Evolutionary conservation across 2,329 filamentous ascomycete species (phyloP).

Genomic region (Erysiphe pulchra): DNA sequence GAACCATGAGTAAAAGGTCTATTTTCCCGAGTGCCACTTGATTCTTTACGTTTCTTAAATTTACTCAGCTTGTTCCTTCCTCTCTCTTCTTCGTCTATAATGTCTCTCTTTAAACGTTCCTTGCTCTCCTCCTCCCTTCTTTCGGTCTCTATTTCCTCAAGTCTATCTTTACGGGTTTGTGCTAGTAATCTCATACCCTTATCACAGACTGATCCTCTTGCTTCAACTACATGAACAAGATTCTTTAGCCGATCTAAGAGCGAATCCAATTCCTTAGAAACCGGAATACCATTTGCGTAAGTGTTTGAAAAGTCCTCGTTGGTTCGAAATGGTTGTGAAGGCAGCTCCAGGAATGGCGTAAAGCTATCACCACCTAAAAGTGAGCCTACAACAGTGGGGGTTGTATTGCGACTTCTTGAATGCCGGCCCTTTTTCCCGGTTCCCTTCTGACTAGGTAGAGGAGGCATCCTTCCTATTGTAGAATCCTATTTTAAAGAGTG

Average conservation of each 20-base stretch:
- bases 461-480: constrained; percentile 22
- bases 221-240: constrained; percentile 40
- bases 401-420: constrained; percentile 54
- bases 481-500: neutral
- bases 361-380: constrained; percentile 15
- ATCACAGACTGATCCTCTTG: constrained; percentile 41
- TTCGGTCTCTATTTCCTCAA: constrained; percentile 23
- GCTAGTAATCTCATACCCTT: constrained; percentile 47
- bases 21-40: constrained; percentile 32
- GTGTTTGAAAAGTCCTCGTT: constrained; percentile 48
- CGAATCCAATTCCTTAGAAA: constrained; percentile 35
- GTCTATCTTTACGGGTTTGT: constrained; percentile 34
- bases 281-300: constrained; percentile 30
- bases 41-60: constrained; percentile 56
- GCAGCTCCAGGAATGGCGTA: constrained; percentile 41
- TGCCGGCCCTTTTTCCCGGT: constrained; percentile 41
- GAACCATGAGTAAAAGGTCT: constrained; percentile 33
- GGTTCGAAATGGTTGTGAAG: constrained; percentile 29
- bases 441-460: constrained; percentile 31
- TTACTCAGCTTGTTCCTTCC: constrained; percentile 29
- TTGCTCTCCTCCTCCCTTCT: constrained; percentile 21
- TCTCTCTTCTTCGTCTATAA: constrained; percentile 22
- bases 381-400: constrained; percentile 24
- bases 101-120: constrained; percentile 15
- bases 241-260: constrained; percentile 37